Evolutionary conservation across 140 eudicot species (phyloP), one percentile per base, ranked within the genome.

Genomic region (Cichorium intybus): DNA sequence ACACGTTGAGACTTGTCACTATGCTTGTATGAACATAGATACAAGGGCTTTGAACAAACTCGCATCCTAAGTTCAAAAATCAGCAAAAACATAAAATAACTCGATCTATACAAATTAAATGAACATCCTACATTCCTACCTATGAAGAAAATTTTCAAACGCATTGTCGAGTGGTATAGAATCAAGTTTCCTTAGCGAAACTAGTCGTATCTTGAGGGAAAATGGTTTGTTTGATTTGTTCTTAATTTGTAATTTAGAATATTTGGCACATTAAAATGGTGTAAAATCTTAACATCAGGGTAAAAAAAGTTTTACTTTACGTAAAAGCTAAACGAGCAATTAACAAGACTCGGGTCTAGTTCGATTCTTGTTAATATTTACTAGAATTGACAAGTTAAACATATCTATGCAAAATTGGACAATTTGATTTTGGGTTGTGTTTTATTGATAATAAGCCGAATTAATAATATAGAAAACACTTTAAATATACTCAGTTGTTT

Each of bases 191-290:
- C n/a, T n/a, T n/a, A n/a, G n/a, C n/a, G n/a, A n/a, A n/a, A n/a
- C n/a, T n/a, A n/a, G 41, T 34, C 6, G 41, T 34, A n/a, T n/a
- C n/a, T n/a, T n/a, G n/a, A 34, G 12, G 41, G 41, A 34, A 34
- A 34, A 10, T 37, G 0, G 46, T 1, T 37, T 37, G 41, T 34
- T 69, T 11, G 15, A 18, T 56, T 26, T 27, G 27, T 27, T 68
- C 9, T 17, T 58, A 28, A 27, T 54, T 29, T 69, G 50, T 31
- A 23, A 33, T 55, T 61, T 55, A 45, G 62, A 67, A 24, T 53
- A 12, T 53, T 50, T 49, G 6, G 43, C 43, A 21, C 37, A 18
- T 43, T 14, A 24, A 50, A 3, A 12, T 51, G 2, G 10, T 55
- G 10, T 16, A 24, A 28, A 60, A 61, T 3, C 33, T 27, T 43